phyloP scores from a whole-genome alignment of 2,329 filamentous ascomycete species.

The Pseudogymnoascus destructans region DNA sequence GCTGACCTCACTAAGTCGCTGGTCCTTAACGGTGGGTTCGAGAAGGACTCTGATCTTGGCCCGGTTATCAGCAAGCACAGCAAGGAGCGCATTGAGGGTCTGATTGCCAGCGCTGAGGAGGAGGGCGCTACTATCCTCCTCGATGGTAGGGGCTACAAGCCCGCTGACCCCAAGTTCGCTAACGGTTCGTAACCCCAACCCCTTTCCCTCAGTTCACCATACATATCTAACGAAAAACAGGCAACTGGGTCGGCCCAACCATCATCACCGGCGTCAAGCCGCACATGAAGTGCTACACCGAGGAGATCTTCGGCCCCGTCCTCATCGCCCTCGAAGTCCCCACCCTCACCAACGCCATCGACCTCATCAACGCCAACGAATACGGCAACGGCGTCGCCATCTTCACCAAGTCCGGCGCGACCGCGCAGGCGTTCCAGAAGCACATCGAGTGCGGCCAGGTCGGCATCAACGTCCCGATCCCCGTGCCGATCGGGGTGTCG shows the following conservation, averaged over 20 bases:
- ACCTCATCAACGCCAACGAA: conserved; percentile 72
- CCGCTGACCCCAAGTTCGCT: conserved; percentile 53
- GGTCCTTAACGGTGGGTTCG: conserved; percentile 68
- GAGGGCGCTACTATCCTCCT: conserved; percentile 75
- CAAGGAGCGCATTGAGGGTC: conserved; percentile 61
- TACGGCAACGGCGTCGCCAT: conserved; percentile 80
- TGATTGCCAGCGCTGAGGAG: conserved; percentile 64
- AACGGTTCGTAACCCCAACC: conserved; percentile 37
- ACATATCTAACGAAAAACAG: not conserved
- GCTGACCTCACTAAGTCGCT: conserved; percentile 62
- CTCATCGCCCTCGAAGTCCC: conserved; percentile 69
- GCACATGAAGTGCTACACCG: conserved; percentile 70
- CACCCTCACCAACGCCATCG: conserved; percentile 66
- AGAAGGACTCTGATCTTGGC: conserved; percentile 65
- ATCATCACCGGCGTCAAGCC: conserved; percentile 71
- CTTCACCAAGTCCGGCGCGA: conserved; percentile 67
- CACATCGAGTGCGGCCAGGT: conserved; percentile 77
- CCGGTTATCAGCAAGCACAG: conserved; percentile 71
- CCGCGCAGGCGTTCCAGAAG: conserved; percentile 64
- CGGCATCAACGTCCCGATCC: conserved; percentile 74
- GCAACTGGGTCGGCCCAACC: conserved; percentile 71
- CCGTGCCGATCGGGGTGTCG: conserved; percentile 42
- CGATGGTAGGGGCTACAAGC: conserved; percentile 63
- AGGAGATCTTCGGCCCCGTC: conserved; percentile 79
- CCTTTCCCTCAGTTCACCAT: too few relatives aligned